phyloP scores from a whole-genome alignment of 768 basidiomycete species.

The Mycena galericulata region DNA sequence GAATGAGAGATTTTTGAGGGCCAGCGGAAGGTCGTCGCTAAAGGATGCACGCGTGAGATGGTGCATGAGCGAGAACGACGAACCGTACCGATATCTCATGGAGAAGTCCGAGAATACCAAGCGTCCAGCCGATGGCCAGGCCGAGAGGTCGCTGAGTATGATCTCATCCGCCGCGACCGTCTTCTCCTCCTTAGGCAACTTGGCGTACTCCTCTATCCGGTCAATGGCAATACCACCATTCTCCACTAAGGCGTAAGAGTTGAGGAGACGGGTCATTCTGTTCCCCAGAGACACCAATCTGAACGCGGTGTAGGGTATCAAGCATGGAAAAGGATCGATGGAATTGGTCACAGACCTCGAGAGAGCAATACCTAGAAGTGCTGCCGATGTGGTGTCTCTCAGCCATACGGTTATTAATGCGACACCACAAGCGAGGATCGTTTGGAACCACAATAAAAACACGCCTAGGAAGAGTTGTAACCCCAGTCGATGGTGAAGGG shows the following conservation, averaged over 20 bases:
- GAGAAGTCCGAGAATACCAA: too few relatives aligned
- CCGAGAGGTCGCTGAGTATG: neutral
- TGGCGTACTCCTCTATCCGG: conserved; percentile 24
- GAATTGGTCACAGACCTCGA: neutral
- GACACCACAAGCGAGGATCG: conserved; percentile 20
- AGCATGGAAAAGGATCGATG: neutral
- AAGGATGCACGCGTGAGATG: neutral
- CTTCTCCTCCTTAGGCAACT: conserved; percentile 24
- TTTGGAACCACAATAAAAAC: conserved; percentile 28
- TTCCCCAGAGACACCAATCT: conserved; percentile 21
- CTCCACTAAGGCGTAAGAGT: conserved; percentile 19
- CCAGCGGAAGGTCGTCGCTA: conserved; percentile 22
- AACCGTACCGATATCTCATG: conserved; percentile 25
- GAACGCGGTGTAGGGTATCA: neutral
- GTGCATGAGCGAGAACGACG: neutral
- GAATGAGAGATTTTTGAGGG: conserved; percentile 20
- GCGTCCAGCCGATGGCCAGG: conserved; percentile 20
- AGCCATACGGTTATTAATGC: conserved; percentile 20
- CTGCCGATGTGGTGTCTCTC: conserved; percentile 16
- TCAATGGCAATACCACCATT: conserved; percentile 24
- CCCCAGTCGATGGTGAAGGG: conserved; percentile 16
- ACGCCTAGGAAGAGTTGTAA: conserved; percentile 23
- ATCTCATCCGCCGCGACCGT: neutral
- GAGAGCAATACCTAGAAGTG: conserved; percentile 21
- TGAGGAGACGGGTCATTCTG: conserved; percentile 3